phyloP scores from a whole-genome alignment of 805 yeast species.

The Wickerhamomyces subpelliculosus region DNA sequence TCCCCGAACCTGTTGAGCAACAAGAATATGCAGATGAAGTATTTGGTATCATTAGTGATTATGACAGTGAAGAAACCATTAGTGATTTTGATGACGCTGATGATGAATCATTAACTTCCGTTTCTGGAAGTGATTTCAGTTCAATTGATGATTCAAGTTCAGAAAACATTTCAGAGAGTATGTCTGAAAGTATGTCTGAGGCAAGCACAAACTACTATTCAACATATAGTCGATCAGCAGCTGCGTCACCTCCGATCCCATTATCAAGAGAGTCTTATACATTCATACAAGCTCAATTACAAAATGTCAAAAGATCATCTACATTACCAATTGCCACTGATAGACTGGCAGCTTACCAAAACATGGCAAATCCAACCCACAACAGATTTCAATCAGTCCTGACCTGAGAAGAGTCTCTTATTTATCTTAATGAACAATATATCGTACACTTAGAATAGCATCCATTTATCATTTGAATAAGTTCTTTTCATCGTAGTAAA shows the following conservation, averaged over 20 bases:
- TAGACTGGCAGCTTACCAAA: constrained; percentile 2
- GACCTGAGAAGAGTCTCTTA: background rate
- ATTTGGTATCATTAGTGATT: constrained; percentile 3
- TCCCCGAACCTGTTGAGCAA: constrained; percentile 8
- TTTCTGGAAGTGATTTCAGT: constrained; percentile 6
- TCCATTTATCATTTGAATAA: too few relatives aligned
- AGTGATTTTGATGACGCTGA: constrained; percentile 8
- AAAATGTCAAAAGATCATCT: constrained; percentile 13
- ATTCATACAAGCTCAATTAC: constrained; percentile 2
- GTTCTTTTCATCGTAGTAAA: too few relatives aligned
- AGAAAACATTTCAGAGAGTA: background rate
- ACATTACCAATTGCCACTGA: constrained; percentile 8
- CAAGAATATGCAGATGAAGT: constrained; percentile 4
- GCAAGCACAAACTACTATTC: constrained; percentile 8
- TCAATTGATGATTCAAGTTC: background rate
- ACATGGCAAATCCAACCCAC: constrained; percentile 2
- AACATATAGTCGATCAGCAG: constrained; percentile 4
- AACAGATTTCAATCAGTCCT: constrained; percentile 9
- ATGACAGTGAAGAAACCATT: constrained; percentile 4
- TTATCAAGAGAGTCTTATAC: background rate
- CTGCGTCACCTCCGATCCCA: constrained; percentile 6
- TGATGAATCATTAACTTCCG: constrained; percentile 12
- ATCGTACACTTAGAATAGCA: too few relatives aligned
- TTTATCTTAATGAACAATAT: too few relatives aligned
- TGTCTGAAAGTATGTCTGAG: constrained; percentile 5